A percentile compares a stretch with the other conserved stretches of the same genome.
phyloP scores from a whole-genome alignment of 148 eudicot species.

The Rhododendron simsii region DNA sequence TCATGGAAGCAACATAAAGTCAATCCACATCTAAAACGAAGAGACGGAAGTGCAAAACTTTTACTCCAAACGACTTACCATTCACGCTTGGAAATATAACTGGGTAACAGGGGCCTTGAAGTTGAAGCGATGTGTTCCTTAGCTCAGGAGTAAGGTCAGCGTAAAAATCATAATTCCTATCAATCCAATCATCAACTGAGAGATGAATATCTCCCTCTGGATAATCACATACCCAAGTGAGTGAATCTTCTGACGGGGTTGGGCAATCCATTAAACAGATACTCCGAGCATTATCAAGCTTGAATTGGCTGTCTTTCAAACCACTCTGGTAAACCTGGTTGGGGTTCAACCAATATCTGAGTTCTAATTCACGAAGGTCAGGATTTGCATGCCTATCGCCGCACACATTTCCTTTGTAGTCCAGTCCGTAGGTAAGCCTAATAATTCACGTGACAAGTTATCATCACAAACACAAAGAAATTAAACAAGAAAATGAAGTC shows the following conservation, averaged over 20 bases:
- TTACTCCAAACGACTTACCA: constrained; percentile 39
- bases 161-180: constrained; percentile 81
- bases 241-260: constrained; percentile 74
- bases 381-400: constrained; percentile 75
- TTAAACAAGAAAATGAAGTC: constrained; percentile 5
- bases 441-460: constrained; percentile 8
- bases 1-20: background rate
- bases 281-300: constrained; percentile 75
- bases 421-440: constrained; percentile 86
- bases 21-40: background rate
- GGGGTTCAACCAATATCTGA: constrained; percentile 87
- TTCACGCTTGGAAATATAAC: constrained; percentile 93
- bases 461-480: background rate
- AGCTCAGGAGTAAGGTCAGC: constrained; percentile 82
- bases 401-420: constrained; percentile 93
- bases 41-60: background rate
- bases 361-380: constrained; percentile 70
- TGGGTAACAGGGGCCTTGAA: constrained; percentile 98
- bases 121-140: constrained; percentile 88
- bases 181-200: constrained; percentile 75
- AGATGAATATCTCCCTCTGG: constrained; percentile 90
- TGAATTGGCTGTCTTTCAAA: constrained; percentile 46
- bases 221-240: constrained; percentile 97
- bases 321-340: constrained; percentile 93
- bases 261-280: constrained; percentile 95